Percentiles rank a stretch among this genome's conserved stretches.
Conservation (phyloP, 805 yeast species). For the Wickerhamomyces alni region DNA sequence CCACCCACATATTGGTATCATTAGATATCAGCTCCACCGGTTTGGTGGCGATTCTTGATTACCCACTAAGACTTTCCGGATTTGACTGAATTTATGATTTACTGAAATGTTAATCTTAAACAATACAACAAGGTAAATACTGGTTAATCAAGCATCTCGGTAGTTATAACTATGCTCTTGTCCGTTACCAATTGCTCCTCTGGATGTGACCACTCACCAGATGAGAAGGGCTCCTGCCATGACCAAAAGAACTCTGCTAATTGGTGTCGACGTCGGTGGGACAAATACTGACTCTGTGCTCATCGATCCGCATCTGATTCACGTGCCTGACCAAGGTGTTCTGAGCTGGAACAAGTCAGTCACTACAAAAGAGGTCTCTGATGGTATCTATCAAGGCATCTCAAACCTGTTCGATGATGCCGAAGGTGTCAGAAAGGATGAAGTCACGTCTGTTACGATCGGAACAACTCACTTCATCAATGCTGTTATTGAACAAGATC, state of each 20-base stretch:
- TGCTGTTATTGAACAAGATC: slow-evolving; percentile 41
- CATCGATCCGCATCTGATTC: slow-evolving; percentile 31
- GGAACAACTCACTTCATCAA: slow-evolving; percentile 47
- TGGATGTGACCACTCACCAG: too few relatives aligned
- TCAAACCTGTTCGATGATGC: slow-evolving; percentile 25
- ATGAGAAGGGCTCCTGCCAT: too few relatives aligned
- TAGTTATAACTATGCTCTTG: too few relatives aligned
- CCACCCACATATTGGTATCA: too few relatives aligned
- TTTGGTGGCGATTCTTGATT: background rate
- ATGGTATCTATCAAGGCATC: slow-evolving; percentile 34
- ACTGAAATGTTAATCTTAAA: too few relatives aligned
- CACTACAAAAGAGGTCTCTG: slow-evolving; percentile 39
- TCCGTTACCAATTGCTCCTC: too few relatives aligned
- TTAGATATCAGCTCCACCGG: too few relatives aligned
- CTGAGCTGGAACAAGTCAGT: slow-evolving; percentile 37
- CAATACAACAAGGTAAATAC: too few relatives aligned
- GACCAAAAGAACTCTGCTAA: slow-evolving; percentile 19
- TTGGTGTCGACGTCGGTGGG: slow-evolving; percentile 47
- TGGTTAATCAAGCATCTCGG: too few relatives aligned
- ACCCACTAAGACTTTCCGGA: background rate
- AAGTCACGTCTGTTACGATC: slow-evolving; percentile 36
- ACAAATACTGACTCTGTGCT: slow-evolving; percentile 45
- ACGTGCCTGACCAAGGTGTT: slow-evolving; percentile 27
- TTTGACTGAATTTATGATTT: background rate
- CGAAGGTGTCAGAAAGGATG: slow-evolving; percentile 19